Base-by-base conservation (phyloP, 176 grass and related monocot genomes). In the Oryza rufipogon region DNA sequence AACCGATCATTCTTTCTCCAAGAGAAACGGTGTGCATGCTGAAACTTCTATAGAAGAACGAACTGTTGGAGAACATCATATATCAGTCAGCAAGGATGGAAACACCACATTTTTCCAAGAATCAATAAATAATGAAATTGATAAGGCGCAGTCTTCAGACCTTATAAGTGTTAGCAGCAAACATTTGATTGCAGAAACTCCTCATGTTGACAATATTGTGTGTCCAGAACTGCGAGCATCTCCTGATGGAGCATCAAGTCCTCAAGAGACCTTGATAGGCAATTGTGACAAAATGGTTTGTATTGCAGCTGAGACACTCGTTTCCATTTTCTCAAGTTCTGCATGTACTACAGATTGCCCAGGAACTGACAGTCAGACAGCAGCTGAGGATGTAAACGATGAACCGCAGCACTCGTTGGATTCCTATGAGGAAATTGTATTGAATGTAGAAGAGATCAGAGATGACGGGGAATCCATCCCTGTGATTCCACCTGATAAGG, bases 271-370 rank as follows among this genome's bases (percentile, higher is more conserved):
- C 25, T 23, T 52, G 58, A 72, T 25, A 46, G 23, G 65, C 45
- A 80, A 74, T 41, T 68, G 71, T 66, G 89, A 87, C 70, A 39
- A 42, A 51, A 12, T 64, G n/a, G 74, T 80, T 38, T 28, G 78
- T 42, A 64, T 42, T 12, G 93, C 96, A 42, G 96, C 96, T 52
- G 89, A 90, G 64, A 96, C 79, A 0, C 96, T 99, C 60, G 17
- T 99, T 67, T 99, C 88, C 39, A 83, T 99, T 32, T 91, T 86
- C 67, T 73, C 73, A 32, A 87, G 73, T 36, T 85, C 78, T 34
- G 71, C 74, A 13, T 38, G 47, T 47, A 34, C 49, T 30, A 15
- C 39, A 20, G 38, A 88, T 78, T 23, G 42, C 58, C 47, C 39
- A 13, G 71, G 42, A 56, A 82, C 51, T 33, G 68, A 65, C 26